phyloP scores from a whole-genome alignment of 306 rosid genomes.

The Lagenaria siceraria region DNA sequence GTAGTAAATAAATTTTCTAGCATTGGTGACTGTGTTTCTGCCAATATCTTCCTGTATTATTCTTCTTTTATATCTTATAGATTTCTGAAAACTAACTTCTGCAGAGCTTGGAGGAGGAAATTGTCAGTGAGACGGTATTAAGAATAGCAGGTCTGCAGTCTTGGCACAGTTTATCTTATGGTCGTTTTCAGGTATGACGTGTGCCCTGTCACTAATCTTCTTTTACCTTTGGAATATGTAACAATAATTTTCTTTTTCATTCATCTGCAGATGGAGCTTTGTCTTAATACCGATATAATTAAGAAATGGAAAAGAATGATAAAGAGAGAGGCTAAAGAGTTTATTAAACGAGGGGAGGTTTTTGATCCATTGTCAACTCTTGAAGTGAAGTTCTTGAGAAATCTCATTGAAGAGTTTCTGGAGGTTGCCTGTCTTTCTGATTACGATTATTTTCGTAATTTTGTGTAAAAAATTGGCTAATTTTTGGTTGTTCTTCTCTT shows the following conservation, averaged over 20 bases:
- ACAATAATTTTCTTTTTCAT: neutral
- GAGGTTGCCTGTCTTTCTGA: slow-evolving; percentile 36
- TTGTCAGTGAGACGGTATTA: slow-evolving; percentile 72
- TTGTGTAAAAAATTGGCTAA: neutral
- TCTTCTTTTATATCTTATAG: slow-evolving; percentile 1
- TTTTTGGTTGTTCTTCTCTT: neutral
- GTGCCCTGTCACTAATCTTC: slow-evolving; percentile 7
- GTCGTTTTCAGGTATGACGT: slow-evolving; percentile 80
- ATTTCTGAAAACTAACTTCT: neutral
- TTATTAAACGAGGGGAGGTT: slow-evolving; percentile 44
- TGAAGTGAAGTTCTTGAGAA: slow-evolving; percentile 77
- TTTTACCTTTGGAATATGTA: slow-evolving; percentile 8
- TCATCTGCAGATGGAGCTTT: slow-evolving; percentile 74
- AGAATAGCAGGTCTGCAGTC: slow-evolving; percentile 80
- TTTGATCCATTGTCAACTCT: slow-evolving; percentile 45
- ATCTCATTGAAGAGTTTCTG: slow-evolving; percentile 76
- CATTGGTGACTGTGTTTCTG: neutral
- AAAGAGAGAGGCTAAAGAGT: slow-evolving; percentile 57
- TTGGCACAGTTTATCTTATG: slow-evolving; percentile 87
- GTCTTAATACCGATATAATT: slow-evolving; percentile 67
- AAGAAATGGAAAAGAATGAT: slow-evolving; percentile 93
- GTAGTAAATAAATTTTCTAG: neutral
- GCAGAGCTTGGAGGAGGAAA: slow-evolving; percentile 97
- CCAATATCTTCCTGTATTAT: neutral
- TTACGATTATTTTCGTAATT: slow-evolving; percentile 3